These are phyloP conservation scores for Trichoderma simmonsii DNA, from an alignment of 2,329 filamentous ascomycete species.

Conservation along the genomic window DNA sequence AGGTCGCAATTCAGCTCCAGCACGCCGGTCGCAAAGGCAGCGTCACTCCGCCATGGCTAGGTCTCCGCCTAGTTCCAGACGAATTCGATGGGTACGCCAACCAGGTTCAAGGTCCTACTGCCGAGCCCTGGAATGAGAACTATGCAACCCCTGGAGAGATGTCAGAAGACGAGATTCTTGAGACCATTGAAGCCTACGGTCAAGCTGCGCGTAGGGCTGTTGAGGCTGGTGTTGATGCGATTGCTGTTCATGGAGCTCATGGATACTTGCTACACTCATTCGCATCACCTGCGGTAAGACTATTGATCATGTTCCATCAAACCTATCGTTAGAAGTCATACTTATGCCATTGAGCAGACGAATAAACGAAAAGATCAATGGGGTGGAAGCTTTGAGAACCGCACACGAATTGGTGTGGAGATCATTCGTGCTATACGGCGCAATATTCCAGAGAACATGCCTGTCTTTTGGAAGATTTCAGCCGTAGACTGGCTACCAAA, in stretches of 20 bases:
- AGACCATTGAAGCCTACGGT: neutral
- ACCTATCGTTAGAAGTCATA: neutral
- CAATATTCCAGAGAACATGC: neutral
- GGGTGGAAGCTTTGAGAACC: neutral
- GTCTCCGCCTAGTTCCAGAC: neutral
- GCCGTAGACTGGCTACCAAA: neutral
- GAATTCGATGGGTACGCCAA: neutral
- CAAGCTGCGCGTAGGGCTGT: neutral
- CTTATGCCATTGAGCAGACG: neutral
- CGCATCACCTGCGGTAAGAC: neutral
- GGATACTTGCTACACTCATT: neutral
- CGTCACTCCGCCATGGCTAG: neutral
- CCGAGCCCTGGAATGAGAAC: neutral
- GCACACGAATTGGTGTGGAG: neutral
- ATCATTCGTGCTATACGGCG: neutral
- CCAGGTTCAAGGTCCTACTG: neutral
- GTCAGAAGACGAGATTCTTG: neutral
- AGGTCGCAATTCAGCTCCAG: neutral
- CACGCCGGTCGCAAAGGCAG: neutral
- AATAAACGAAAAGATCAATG: neutral
- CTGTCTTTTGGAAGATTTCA: neutral
- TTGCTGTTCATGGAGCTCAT: neutral
- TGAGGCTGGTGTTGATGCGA: neutral
- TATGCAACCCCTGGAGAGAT: neutral
- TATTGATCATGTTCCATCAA: neutral